Evolutionary conservation across 768 basidiomycete species (phyloP).

Genomic region (Mycena amicta): DNA sequence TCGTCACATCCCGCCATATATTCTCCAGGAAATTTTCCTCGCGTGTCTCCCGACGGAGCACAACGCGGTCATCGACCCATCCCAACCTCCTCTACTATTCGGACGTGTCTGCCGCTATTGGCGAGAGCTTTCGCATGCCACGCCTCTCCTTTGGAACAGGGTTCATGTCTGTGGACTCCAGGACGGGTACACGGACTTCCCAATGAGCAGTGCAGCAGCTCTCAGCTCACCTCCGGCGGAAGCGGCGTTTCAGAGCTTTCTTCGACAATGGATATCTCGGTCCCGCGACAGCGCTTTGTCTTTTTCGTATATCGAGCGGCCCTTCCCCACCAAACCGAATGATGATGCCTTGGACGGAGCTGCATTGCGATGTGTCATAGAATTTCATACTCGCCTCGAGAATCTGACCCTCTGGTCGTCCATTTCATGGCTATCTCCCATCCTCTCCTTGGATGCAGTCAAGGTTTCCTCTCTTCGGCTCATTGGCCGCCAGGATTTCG

Average conservation of each 20-base stretch:
- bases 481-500: neutral
- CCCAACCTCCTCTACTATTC: neutral
- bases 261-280: too few relatives aligned
- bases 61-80: neutral
- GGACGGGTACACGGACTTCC: neutral
- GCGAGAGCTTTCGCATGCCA: neutral
- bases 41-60: neutral
- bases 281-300: too few relatives aligned
- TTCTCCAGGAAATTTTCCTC: slow-evolving; percentile 9
- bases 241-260: too few relatives aligned
- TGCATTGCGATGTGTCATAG: too few relatives aligned
- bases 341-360: too few relatives aligned
- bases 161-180: neutral
- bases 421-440: too few relatives aligned
- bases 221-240: neutral
- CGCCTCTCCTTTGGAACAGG: neutral
- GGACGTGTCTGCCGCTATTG: neutral
- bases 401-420: too few relatives aligned
- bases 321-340: too few relatives aligned
- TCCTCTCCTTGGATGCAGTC: neutral
- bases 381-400: too few relatives aligned
- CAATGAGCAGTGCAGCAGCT: neutral
- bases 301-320: too few relatives aligned
- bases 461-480: too few relatives aligned
- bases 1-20: slow-evolving; percentile 3